These are phyloP conservation scores for Yarrowia alimentaria DNA, from an alignment of 805 yeast genomes.

Conservation along the genomic window DNA sequence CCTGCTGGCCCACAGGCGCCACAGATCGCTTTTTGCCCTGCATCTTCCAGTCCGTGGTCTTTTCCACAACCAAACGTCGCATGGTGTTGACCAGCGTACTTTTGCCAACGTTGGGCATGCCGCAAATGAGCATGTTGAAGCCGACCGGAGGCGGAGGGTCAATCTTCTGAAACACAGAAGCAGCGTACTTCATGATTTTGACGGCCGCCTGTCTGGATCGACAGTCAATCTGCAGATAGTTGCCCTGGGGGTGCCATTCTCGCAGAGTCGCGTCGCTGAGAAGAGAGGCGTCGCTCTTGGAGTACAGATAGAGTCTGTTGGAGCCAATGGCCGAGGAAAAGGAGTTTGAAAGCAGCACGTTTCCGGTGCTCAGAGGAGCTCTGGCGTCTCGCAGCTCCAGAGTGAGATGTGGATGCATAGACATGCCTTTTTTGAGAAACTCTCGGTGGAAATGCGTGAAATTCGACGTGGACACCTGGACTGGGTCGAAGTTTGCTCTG, in stretches of 20 bases:
- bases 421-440: slow-evolving; percentile 23
- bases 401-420: slow-evolving; percentile 63
- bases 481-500: background rate
- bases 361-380: slow-evolving; percentile 83
- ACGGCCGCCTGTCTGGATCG: slow-evolving; percentile 51
- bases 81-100: slow-evolving; percentile 79
- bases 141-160: slow-evolving; percentile 83
- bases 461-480: slow-evolving; percentile 10
- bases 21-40: slow-evolving; percentile 50
- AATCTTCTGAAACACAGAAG: slow-evolving; percentile 45
- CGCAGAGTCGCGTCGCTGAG: slow-evolving; percentile 34
- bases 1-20: slow-evolving; percentile 79
- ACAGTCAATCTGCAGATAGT: slow-evolving; percentile 60
- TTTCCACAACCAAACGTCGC: slow-evolving; percentile 46
- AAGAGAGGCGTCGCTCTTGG: slow-evolving; percentile 22
- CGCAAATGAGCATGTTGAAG: slow-evolving; percentile 68
- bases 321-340: slow-evolving; percentile 18
- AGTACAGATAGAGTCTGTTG: slow-evolving; percentile 10
- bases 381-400: slow-evolving; percentile 84
- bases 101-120: slow-evolving; percentile 98
- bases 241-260: slow-evolving; percentile 51
- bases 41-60: slow-evolving; percentile 25
- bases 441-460: slow-evolving; percentile 26
- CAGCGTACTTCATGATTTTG: slow-evolving; percentile 51
- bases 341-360: slow-evolving; percentile 62